Evolutionary conservation across 2,329 filamentous ascomycete genomes (phyloP).

Genomic region (Aspergillus ibericus): DNA sequence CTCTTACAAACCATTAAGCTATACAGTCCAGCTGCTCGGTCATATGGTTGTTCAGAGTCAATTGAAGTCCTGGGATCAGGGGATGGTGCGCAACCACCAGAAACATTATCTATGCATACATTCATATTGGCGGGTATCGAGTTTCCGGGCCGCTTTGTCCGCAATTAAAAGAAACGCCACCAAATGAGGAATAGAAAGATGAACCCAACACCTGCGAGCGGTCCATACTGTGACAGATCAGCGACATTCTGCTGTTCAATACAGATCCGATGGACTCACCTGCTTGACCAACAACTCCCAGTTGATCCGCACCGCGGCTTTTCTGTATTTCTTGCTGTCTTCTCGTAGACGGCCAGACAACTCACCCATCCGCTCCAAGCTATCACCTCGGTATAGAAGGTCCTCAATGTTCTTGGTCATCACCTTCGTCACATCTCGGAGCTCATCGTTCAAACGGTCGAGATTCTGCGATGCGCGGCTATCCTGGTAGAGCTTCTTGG

Average conservation of each 20-base stretch:
- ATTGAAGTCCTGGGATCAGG: not conserved
- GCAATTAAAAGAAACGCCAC: constrained; percentile 80
- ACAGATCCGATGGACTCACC: constrained; percentile 41
- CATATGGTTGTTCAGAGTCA: not conserved
- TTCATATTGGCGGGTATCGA: constrained; percentile 30
- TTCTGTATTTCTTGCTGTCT: constrained; percentile 90
- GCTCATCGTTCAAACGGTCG: constrained; percentile 92
- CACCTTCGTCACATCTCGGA: constrained; percentile 96
- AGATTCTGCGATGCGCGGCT: constrained; percentile 87
- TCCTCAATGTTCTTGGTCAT: constrained; percentile 99
- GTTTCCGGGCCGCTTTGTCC: constrained; percentile 8
- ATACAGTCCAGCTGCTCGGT: not conserved
- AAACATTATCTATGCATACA: constrained; percentile 39
- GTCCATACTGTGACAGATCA: constrained; percentile 67
- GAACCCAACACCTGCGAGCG: constrained; percentile 76
- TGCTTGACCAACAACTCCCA: constrained; percentile 97
- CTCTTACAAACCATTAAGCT: not conserved
- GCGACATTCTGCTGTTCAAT: constrained; percentile 3
- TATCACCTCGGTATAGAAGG: constrained; percentile 89
- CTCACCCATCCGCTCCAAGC: constrained; percentile 94
- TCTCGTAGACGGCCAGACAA: constrained; percentile 83
- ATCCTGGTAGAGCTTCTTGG: constrained; percentile 92
- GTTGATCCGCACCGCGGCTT: constrained; percentile 92
- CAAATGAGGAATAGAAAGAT: constrained; percentile 85
- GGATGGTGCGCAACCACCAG: constrained; percentile 33